Base-by-base conservation (phyloP, 1,284 basidiomycete species). In the Cryptococcus sp. region DNA sequence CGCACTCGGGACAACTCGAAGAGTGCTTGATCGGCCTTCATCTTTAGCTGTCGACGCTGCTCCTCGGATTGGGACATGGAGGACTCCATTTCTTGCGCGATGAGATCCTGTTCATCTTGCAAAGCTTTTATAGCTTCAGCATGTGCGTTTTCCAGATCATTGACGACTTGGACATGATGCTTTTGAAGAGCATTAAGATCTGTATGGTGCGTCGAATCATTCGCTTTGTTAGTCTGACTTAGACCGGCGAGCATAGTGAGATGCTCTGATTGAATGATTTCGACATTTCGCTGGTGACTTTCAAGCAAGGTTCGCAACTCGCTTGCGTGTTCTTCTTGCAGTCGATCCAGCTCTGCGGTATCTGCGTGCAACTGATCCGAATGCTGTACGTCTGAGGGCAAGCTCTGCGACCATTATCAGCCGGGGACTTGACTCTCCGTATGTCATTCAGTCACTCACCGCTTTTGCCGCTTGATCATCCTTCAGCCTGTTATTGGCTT, bases 31-130 rank as follows among this genome's bases (percentile, higher is more conserved):
- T 77, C 74, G 11, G 72, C 71, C 54, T 70, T 70, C 65, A 77
- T 73, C 67, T 76, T 76, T 59, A 76, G 64, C 54, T 75, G 72
- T 19, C 72, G 69, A 46, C 73, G 70, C 56, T 74, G 67, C 44
- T 77, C 74, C 58, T 77, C 75, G 52, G 57, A 61, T 8, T 60
- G 45, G 5, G 67, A 63, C 6, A 77, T 60, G 8, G 65, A 62
- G 42, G 59, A 61, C 53, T 76, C 73, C 74, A 75, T 71, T 63
- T 76, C 73, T 56, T 67, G 64, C 1, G 60, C 46, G 53, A 76
- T 65, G 11, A 64, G 53, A 25, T 72, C 64, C 11, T 70, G 62
- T 19, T 73, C 73, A 47, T 56, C 64, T 46, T 65, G 59, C 40
- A 72, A 41, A n/a, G 55, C 59, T 35, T 53, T 23, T 3, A 68